Percentiles rank a stretch among this genome's conserved stretches.
Conservation (phyloP, 768 basidiomycete genomes). For the Leucosporidium creatinivorum region DNA sequence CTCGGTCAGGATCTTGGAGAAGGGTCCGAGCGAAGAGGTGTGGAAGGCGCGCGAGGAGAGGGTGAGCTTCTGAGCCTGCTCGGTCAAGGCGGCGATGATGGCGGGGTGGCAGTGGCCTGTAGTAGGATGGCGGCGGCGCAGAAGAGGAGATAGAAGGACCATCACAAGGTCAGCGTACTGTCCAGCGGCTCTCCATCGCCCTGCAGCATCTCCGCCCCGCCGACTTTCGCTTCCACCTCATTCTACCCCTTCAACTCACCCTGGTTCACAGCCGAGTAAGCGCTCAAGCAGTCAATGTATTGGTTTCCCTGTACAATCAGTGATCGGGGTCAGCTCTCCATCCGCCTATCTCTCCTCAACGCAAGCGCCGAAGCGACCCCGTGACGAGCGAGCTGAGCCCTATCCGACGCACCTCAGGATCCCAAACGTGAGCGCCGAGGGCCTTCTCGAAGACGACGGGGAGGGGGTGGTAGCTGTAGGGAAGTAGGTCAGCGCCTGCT, state of each 20-base stretch:
- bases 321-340: slow-evolving; percentile 28
- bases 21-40: slow-evolving; percentile 82
- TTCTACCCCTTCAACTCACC: slow-evolving; percentile 2
- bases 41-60: slow-evolving; percentile 95
- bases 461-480: slow-evolving; percentile 79
- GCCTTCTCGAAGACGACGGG: slow-evolving; percentile 90
- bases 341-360: slow-evolving; percentile 43
- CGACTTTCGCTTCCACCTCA: neutral
- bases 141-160: slow-evolving; percentile 3
- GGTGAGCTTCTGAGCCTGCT: slow-evolving; percentile 82
- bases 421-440: slow-evolving; percentile 60
- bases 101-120: slow-evolving; percentile 71
- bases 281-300: slow-evolving; percentile 96
- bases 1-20: slow-evolving; percentile 72
- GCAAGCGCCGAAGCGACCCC: no score
- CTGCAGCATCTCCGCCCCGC: no score
- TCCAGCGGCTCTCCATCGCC: no score
- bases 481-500: neutral
- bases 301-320: slow-evolving; percentile 62
- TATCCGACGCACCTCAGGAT: slow-evolving; percentile 19
- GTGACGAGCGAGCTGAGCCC: no score
- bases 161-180: neutral
- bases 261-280: slow-evolving; percentile 69
- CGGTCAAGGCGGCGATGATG: slow-evolving; percentile 69
- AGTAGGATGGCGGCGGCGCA: neutral